phyloP scores from a whole-genome alignment of 2,329 filamentous ascomycete genomes.

The Neofusicoccum sp. region DNA sequence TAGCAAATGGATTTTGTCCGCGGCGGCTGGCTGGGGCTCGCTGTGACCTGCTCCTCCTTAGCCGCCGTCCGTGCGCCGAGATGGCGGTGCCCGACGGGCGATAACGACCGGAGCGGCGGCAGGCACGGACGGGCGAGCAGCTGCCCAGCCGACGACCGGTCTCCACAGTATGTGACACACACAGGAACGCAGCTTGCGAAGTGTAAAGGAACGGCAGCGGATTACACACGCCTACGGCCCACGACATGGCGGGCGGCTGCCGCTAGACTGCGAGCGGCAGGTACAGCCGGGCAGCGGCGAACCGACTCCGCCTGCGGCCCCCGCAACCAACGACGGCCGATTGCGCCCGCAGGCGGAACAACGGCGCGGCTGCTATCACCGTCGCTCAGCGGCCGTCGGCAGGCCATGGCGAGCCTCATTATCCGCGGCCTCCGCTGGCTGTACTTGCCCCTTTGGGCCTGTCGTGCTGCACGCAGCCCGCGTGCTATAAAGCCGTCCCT shows the following conservation, averaged over 20 bases:
- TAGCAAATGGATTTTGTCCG: background rate
- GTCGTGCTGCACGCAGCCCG: background rate
- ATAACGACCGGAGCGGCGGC: background rate
- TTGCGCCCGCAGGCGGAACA: conserved; percentile 2
- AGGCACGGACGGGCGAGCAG: background rate
- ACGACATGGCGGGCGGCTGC: background rate
- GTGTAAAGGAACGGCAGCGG: background rate
- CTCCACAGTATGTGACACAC: background rate
- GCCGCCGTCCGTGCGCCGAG: background rate
- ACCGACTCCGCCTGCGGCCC: background rate
- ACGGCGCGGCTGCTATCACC: background rate
- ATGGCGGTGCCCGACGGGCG: background rate
- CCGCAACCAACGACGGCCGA: conserved; percentile 6
- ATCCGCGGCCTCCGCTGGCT: conserved; percentile 9
- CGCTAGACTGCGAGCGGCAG: background rate
- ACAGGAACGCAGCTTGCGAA: no score
- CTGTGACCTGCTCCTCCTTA: background rate
- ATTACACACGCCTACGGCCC: no score
- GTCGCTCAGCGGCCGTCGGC: background rate
- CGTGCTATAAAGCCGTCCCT: conserved; percentile 1
- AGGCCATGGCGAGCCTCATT: conserved; percentile 1
- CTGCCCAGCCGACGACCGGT: background rate
- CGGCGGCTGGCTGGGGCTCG: background rate
- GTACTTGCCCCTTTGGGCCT: conserved; percentile 3
- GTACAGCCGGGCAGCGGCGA: background rate